A percentile compares a stretch with the other conserved stretches of the same genome.
phyloP scores from a whole-genome alignment of 1,284 basidiomycete genomes.

The Cryptococcus jaspeensis region DNA sequence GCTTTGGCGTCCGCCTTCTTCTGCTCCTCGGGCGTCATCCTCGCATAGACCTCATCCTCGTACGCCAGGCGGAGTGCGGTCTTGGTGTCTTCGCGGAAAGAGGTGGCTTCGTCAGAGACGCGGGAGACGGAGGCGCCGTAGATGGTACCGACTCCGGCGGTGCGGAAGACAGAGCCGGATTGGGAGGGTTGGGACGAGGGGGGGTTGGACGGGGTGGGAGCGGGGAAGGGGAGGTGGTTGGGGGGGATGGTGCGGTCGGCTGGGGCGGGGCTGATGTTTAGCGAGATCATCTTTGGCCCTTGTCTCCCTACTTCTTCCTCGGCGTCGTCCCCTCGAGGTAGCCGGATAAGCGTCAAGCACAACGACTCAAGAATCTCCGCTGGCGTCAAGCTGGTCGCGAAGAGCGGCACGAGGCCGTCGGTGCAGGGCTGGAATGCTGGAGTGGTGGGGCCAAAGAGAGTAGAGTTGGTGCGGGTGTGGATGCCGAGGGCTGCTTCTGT shows the following conservation, averaged over 20 bases:
- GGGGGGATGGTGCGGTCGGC: background rate
- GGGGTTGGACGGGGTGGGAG: no score
- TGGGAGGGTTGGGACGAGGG: no score
- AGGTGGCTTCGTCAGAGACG: no score
- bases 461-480: slow-evolving; percentile 27
- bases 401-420: slow-evolving; percentile 29
- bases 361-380: slow-evolving; percentile 27
- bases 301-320: no score
- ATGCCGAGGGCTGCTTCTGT: slow-evolving; percentile 26
- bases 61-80: no score
- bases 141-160: slow-evolving; percentile 28
- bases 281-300: background rate
- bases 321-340: background rate
- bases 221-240: background rate
- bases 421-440: slow-evolving; percentile 38
- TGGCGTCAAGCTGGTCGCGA: slow-evolving; percentile 16
- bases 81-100: no score
- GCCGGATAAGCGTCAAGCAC: slow-evolving; percentile 25
- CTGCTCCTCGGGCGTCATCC: no score
- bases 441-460: slow-evolving; percentile 23
- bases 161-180: slow-evolving; percentile 13
- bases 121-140: slow-evolving; percentile 28
- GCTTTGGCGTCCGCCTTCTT: no score
- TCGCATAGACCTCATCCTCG: no score
- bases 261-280: background rate